phyloP scores from a whole-genome alignment of 164 flowering plant species.

The Hamamelis virginiana region DNA sequence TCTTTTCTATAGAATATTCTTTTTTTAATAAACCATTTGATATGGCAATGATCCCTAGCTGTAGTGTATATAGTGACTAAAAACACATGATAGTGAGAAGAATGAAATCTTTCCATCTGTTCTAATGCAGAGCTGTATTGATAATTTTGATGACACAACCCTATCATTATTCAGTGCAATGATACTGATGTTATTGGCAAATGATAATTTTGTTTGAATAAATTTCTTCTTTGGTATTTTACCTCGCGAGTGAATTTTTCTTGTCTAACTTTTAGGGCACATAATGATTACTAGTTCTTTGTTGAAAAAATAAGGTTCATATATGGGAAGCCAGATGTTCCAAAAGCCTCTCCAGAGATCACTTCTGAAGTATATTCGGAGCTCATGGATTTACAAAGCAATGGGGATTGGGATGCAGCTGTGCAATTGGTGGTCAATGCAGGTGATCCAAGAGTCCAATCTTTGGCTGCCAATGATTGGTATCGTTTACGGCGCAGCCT shows the following conservation, averaged over 20 bases:
- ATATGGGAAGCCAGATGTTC: conserved; percentile 98
- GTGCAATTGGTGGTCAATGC: conserved; percentile 78
- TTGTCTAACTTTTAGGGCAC: not conserved
- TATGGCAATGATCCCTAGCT: no score
- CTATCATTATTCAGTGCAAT: not conserved
- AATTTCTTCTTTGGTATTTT: not conserved
- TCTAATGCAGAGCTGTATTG: no score
- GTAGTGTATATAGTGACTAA: no score
- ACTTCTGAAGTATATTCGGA: conserved; percentile 62
- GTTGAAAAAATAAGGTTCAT: conserved; percentile 56
- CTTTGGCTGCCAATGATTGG: conserved; percentile 82
- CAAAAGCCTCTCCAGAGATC: conserved; percentile 76
- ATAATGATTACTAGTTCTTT: conserved; percentile 2
- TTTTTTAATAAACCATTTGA: no score
- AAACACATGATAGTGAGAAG: no score
- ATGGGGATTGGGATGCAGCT: conserved; percentile 86
- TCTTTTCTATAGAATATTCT: no score
- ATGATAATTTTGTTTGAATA: not conserved
- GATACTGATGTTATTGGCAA: not conserved
- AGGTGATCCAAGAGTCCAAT: conserved; percentile 66
- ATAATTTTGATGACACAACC: not conserved
- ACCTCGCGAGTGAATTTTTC: not conserved
- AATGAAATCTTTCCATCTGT: no score
- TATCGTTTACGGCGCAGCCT: conserved; percentile 84
- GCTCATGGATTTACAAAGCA: conserved; percentile 51